Evolutionary conservation across 2,329 filamentous ascomycete species (phyloP).

Genomic region (Thelonectria olida): DNA sequence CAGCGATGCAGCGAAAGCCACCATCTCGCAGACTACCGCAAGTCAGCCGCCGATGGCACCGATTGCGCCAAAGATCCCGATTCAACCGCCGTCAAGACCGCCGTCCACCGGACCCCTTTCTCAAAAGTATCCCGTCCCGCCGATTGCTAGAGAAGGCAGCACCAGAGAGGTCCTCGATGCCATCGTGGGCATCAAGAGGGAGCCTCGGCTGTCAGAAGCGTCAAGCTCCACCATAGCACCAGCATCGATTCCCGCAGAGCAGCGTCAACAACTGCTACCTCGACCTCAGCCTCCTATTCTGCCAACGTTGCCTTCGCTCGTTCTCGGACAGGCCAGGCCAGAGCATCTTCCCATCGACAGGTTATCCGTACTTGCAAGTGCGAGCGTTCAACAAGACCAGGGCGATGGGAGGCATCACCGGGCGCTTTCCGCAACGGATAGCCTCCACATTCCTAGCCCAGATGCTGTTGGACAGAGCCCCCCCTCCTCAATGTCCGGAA

Average conservation of each 20-base stretch:
- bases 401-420: conserved; percentile 34
- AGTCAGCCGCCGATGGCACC: conserved; percentile 19
- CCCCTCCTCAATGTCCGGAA: conserved; percentile 29
- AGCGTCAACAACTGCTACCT: conserved; percentile 32
- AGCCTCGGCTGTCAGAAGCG: conserved; percentile 23
- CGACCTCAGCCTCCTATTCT: conserved; percentile 29
- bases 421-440: conserved; percentile 31
- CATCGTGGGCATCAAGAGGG: conserved; percentile 39
- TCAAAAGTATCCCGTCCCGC: conserved; percentile 22
- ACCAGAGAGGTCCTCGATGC: conserved; percentile 41
- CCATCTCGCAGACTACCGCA: conserved; percentile 29
- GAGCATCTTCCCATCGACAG: conserved; percentile 43
- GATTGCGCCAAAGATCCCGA: conserved; percentile 28
- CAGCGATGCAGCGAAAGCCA: conserved; percentile 40
- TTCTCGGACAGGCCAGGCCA: conserved; percentile 37
- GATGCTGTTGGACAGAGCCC: conserved; percentile 33
- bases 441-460: conserved; percentile 37
- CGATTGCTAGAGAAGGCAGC: conserved; percentile 29
- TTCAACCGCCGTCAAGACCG: conserved; percentile 33
- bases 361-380: conserved; percentile 50
- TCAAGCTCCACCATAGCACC: conserved; percentile 13
- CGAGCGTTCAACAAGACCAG: conserved; percentile 45
- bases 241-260: conserved; percentile 28
- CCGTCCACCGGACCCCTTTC: conserved; percentile 29
- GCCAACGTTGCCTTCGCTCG: conserved; percentile 34